Conservation (phyloP, 345 rosid species). For the Clausena lansium region DNA sequence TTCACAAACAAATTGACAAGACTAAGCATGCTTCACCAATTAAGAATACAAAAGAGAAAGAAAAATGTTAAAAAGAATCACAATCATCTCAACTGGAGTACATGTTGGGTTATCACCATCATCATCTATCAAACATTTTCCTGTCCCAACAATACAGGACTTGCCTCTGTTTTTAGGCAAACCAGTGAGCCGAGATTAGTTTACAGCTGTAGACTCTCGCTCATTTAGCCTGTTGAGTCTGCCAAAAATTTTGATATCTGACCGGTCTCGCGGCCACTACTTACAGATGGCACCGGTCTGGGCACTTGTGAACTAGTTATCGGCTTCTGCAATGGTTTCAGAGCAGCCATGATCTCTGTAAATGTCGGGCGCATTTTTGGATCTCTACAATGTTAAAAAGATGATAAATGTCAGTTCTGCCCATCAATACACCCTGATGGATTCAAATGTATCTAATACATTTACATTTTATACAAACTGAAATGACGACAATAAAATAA, state of each 20-base stretch:
- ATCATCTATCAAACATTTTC: slow-evolving; percentile 20
- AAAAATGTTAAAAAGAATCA: slow-evolving; percentile 23
- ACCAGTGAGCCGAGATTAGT: background rate
- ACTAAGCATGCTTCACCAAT: slow-evolving; percentile 21
- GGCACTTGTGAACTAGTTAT: slow-evolving; percentile 39
- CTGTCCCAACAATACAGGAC: slow-evolving; percentile 8
- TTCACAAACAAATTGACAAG: slow-evolving; percentile 25
- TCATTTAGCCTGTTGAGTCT: slow-evolving; percentile 22
- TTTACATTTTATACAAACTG: background rate
- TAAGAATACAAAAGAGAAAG: slow-evolving; percentile 14
- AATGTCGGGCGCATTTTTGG: slow-evolving; percentile 87
- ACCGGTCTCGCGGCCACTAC: slow-evolving; percentile 25
- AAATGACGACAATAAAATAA: background rate
- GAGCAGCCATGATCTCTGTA: slow-evolving; percentile 78
- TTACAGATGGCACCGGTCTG: slow-evolving; percentile 32
- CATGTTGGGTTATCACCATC: slow-evolving; percentile 9
- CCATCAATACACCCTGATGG: slow-evolving; percentile 3
- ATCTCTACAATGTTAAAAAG: slow-evolving; percentile 44
- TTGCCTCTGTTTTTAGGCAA: slow-evolving; percentile 17
- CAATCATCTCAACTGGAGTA: slow-evolving; percentile 27
- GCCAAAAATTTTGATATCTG: slow-evolving; percentile 19
- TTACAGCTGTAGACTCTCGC: background rate
- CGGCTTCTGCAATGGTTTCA: slow-evolving; percentile 89
- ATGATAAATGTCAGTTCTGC: slow-evolving; percentile 8
- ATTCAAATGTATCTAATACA: background rate